These are phyloP conservation scores for Kuraishia hungarica DNA, from an alignment of 805 yeast species.

Conservation along the genomic window DNA sequence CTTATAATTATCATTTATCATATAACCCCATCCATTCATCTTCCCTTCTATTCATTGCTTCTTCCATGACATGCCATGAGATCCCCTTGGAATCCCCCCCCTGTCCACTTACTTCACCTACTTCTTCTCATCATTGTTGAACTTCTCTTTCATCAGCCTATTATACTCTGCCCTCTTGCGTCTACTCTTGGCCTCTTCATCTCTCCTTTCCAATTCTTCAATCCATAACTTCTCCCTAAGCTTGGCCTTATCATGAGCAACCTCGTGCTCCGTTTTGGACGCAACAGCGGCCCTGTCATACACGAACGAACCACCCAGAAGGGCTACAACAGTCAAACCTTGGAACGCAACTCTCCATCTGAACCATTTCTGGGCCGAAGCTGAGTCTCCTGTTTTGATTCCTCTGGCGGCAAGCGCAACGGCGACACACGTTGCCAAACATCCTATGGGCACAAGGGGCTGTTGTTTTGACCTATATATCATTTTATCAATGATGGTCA, in stretches of 20 bases:
- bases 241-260: conserved; percentile 69
- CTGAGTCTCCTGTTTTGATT: conserved; percentile 60
- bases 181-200: conserved; percentile 59
- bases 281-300: conserved; percentile 45
- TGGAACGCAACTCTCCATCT: conserved; percentile 87
- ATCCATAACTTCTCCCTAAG: conserved; percentile 84
- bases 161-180: conserved; percentile 60
- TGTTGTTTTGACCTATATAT: conserved; percentile 66
- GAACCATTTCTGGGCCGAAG: conserved; percentile 78
- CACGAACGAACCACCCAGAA: conserved; percentile 69
- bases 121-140: background rate
- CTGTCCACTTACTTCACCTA: background rate
- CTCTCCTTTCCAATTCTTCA: conserved; percentile 83
- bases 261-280: conserved; percentile 51
- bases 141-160: conserved; percentile 14
- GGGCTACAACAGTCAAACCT: conserved; percentile 72
- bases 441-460: conserved; percentile 83
- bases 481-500: conserved; percentile 48
- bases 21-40: no score
- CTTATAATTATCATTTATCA: no score
- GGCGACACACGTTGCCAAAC: conserved; percentile 72
- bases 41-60: no score
- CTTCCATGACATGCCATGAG: no score
- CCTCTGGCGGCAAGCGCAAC: conserved; percentile 73
- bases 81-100: no score